A percentile compares a stretch with the other conserved stretches of the same genome.
These are phyloP conservation scores for Ophiosphaerella narmari DNA, from an alignment of 2,329 filamentous ascomycete species.

Conservation along the genomic window DNA sequence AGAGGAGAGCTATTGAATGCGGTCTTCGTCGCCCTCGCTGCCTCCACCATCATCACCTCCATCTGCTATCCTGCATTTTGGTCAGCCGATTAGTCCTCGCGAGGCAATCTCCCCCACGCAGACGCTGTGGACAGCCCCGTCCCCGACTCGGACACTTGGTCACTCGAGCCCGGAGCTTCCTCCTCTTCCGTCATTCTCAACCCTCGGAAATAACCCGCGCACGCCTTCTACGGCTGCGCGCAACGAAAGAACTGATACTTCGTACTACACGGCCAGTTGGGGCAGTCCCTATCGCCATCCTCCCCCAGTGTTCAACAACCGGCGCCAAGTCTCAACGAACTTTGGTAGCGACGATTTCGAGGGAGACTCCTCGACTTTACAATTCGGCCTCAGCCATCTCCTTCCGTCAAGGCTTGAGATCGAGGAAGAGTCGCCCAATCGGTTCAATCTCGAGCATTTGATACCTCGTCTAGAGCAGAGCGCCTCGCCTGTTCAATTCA, in stretches of 20 bases:
- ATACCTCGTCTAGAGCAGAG: conserved; percentile 41
- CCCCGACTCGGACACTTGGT: conserved; percentile 47
- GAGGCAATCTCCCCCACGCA: conserved; percentile 41
- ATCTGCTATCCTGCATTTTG: conserved; percentile 30
- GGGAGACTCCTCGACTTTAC: conserved; percentile 41
- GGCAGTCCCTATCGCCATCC: conserved; percentile 84
- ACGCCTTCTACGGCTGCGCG: conserved; percentile 43
- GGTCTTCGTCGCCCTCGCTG: conserved; percentile 36
- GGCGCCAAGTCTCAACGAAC: conserved; percentile 32
- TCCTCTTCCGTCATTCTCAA: conserved; percentile 40
- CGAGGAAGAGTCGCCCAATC: conserved; percentile 39
- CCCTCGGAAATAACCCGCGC: conserved; percentile 36
- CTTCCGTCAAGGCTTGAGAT: conserved; percentile 41
- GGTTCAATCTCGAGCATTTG: conserved; percentile 47
- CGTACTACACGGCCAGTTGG: conserved; percentile 80
- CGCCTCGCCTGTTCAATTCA: conserved; percentile 42
- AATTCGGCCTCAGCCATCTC: conserved; percentile 47
- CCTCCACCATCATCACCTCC: conserved; percentile 43
- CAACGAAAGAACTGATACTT: conserved; percentile 50
- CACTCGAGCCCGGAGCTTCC: conserved; percentile 50
- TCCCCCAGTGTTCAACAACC: conserved; percentile 50
- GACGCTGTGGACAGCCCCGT: conserved; percentile 47
- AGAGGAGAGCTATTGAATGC: conserved; percentile 44
- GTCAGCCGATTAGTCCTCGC: conserved; percentile 28
- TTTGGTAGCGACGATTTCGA: conserved; percentile 48